Conservation (phyloP, 2,329 filamentous ascomycete genomes). For the Chaetomiaceae sp. region DNA sequence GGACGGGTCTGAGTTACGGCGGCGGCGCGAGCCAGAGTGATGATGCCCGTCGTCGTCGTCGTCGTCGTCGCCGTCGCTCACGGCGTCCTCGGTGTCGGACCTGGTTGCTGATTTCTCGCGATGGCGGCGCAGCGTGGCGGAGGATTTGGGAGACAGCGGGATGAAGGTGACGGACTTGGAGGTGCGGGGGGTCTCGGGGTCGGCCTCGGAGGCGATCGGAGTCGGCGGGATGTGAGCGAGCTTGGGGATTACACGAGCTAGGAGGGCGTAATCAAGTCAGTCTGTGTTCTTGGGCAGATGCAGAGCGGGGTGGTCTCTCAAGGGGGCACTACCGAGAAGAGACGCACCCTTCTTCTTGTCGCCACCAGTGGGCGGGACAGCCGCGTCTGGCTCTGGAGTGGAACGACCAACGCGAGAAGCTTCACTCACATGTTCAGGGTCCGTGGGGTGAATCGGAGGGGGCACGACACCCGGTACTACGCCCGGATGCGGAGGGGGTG, state of each 20-base stretch:
- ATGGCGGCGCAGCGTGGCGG: conserved; percentile 39
- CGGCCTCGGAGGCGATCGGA: conserved; percentile 4
- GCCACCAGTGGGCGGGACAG: conserved; percentile 12
- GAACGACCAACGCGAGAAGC: conserved; percentile 23
- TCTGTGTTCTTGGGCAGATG: not conserved
- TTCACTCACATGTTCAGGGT: conserved; percentile 28
- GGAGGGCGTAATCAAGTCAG: not conserved
- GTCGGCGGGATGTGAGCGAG: not conserved
- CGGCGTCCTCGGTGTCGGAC: conserved; percentile 10
- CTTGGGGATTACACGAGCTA: conserved; percentile 22
- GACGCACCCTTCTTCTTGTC: conserved; percentile 28
- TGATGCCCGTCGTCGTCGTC: not conserved
- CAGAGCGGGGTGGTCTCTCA: conserved; percentile 4
- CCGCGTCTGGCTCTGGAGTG: conserved; percentile 18
- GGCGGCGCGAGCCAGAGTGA: conserved; percentile 17
- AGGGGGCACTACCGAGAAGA: conserved; percentile 15
- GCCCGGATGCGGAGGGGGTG: conserved; percentile 26
- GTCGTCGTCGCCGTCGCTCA: conserved; percentile 6
- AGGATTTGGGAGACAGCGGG: conserved; percentile 45
- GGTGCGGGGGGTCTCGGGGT: conserved; percentile 16
- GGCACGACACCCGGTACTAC: conserved; percentile 17
- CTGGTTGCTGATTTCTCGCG: conserved; percentile 29
- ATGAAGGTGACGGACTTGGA: conserved; percentile 42
- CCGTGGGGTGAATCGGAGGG: conserved; percentile 18
- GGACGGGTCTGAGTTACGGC: conserved; percentile 32